These are phyloP conservation scores for Pythium utonaiense DNA, from an alignment of 352 stramenopile genomes.

Conservation along the genomic window DNA sequence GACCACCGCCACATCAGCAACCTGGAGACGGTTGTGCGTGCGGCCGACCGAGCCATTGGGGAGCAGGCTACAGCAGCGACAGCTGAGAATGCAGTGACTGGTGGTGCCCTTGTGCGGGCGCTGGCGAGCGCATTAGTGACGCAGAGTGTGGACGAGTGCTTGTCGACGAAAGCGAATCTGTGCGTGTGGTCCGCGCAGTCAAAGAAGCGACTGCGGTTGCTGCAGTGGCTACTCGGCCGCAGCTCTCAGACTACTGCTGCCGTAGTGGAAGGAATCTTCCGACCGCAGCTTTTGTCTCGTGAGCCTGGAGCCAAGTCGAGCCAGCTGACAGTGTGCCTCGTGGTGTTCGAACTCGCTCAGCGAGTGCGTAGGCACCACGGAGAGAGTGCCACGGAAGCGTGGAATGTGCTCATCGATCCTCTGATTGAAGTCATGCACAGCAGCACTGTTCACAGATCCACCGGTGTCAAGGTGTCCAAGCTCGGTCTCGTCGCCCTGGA, in stretches of 20 bases:
- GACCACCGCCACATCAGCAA: slow-evolving; percentile 68
- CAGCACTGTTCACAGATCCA: slow-evolving; percentile 10
- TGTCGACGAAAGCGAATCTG: slow-evolving; percentile 41
- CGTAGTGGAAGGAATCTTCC: slow-evolving; percentile 35
- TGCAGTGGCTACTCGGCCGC: slow-evolving; percentile 47
- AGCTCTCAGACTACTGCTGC: slow-evolving; percentile 6
- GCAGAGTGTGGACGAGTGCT: slow-evolving; percentile 40
- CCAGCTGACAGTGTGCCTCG: slow-evolving; percentile 51
- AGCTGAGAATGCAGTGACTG: neutral
- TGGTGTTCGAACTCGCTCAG: slow-evolving; percentile 60
- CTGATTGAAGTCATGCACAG: slow-evolving; percentile 3
- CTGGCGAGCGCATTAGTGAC: slow-evolving; percentile 38
- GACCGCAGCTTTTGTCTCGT: neutral
- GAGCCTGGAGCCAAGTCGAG: slow-evolving; percentile 33
- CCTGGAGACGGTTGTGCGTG: slow-evolving; percentile 29
- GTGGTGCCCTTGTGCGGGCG: slow-evolving; percentile 43
- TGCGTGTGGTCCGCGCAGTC: slow-evolving; percentile 52
- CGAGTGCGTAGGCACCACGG: slow-evolving; percentile 9
- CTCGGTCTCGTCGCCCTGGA: slow-evolving; percentile 52
- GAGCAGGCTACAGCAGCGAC: neutral
- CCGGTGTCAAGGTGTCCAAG: slow-evolving; percentile 43
- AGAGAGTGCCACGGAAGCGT: neutral
- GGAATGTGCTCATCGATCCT: neutral
- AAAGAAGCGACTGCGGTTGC: slow-evolving; percentile 41
- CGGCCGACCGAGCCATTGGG: slow-evolving; percentile 11